A percentile compares a stretch with the other conserved stretches of the same genome.
phyloP scores from a whole-genome alignment of 169 alveolate genomes.

The Theileria parva region DNA sequence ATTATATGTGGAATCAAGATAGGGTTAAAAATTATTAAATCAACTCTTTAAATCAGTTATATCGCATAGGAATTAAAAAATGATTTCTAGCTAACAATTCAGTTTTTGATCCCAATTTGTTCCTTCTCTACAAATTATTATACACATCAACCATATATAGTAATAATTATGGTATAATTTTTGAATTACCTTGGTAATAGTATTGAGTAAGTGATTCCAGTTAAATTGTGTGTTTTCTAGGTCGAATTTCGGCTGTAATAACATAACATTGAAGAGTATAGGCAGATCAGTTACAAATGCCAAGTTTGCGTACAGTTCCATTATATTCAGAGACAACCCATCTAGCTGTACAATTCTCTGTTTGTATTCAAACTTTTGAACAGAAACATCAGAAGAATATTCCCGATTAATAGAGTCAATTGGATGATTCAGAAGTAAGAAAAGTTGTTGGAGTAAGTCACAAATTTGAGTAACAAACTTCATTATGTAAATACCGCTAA shows the following conservation, averaged over 20 bases:
- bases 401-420: neutral
- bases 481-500: slow-evolving; percentile 19
- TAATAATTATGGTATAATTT: neutral
- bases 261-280: slow-evolving; percentile 57
- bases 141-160: too few relatives aligned
- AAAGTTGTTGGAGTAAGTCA: slow-evolving; percentile 32
- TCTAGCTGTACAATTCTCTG: slow-evolving; percentile 26
- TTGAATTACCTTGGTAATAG: slow-evolving; percentile 13
- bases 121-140: slow-evolving; percentile 9
- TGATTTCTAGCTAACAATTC: too few relatives aligned
- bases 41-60: too few relatives aligned
- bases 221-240: slow-evolving; percentile 29
- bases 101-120: slow-evolving; percentile 8
- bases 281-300: slow-evolving; percentile 52
- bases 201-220: slow-evolving; percentile 44
- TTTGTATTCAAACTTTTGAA: slow-evolving; percentile 15
- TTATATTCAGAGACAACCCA: slow-evolving; percentile 1
- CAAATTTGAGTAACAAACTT: slow-evolving; percentile 33
- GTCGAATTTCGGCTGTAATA: slow-evolving; percentile 43
- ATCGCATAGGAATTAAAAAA: too few relatives aligned
- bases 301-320: slow-evolving; percentile 52
- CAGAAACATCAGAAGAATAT: neutral
- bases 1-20: too few relatives aligned
- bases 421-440: slow-evolving; percentile 27
- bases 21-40: too few relatives aligned